Base-by-base conservation (phyloP, 1,284 basidiomycete species). In the Volvariella volvacea region DNA sequence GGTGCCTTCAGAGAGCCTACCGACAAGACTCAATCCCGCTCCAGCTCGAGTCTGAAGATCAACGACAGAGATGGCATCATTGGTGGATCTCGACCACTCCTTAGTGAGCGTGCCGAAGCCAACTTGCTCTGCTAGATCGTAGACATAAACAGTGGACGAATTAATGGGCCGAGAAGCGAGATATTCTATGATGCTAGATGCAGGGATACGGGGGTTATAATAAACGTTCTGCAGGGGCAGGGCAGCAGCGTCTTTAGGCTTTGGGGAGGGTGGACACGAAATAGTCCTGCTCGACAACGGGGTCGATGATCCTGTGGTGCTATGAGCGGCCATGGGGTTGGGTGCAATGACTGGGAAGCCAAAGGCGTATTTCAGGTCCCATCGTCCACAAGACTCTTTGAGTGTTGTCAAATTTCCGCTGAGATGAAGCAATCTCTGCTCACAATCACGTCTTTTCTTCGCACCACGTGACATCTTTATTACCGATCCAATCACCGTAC, bases 1-100 rank as follows among this genome's bases (percentile, higher is more conserved):
- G n/a, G 84, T 77, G 17, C 83, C 79, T 52, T 89, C 80, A 7
- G 83, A 85, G 42, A 92, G 69, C 49, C 90, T 78, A 14, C 92
- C 92, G 32, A 90, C 80, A 48, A 96, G 70, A 55, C 79, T 80
- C 45, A 92, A 66, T 14, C 92, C 92, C 16, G 92, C 91, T 40
- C 92, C 92, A 14, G 84, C 74, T 47, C 92, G 75, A n/a, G 88
- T 92, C 67, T 95, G 91, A 44, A 93, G 69, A 44, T 76, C 66
- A 48, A 87, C 70, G 7, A 88, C 78, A 45, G 80, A 72, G 2
- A 79, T 72, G 3, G 73, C 65, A 17, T 62, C 60, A 34, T 59
- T 51, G 16, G 56, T 59, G 8, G 67, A 57, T 7, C 68, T 60
- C 1, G 73, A 62, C 80, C 81, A 82, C 45, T 74, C 68, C 52